Base-by-base conservation (phyloP, 768 basidiomycete species). In the Dacryopinax primogenitus region DNA sequence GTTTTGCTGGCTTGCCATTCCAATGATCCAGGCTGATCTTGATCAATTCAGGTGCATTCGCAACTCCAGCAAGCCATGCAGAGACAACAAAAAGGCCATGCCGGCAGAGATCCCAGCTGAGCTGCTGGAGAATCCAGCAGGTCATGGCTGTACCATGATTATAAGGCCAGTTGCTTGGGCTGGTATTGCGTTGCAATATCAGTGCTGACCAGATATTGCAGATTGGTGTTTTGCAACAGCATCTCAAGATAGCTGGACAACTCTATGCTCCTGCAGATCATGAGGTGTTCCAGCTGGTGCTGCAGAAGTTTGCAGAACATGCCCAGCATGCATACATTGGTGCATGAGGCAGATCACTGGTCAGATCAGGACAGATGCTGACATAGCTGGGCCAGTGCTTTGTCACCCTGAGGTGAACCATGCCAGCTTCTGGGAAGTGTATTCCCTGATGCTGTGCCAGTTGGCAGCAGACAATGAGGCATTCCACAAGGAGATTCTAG, bases 1-100 rank as follows among this genome's bases (percentile, higher is more conserved):
- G 0, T 81, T 81, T 47, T 72, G 72, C 0, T 81, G 76, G 75
- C 35, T 81, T 1, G 71, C 74, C 1, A 76, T 80, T 37, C 79
- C 78, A 0, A 78, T 72, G 72, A 64, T 81, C 13, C 80, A 81
- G 64, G 21, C 1, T 0, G 77, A 79, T 64, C 65, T 79, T 0
- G 74, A 81, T 63, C 63, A 34, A 0, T 80, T 71, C 62, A 65
- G 65, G 1, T 1, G 45, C 3, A 63, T 44, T 1, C 36, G 68
- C 30, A 78, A 78, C 37, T 47, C 32, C 15, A 73, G 66, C 0
- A 15, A 41, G 3, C 69, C 69, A n/a, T 70, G 73, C 0, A 65
- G 68, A 0, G 71, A 78, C 64, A 69, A 69, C 30, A 66, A 76
- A 63, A 81, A 80, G 63, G 33, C 77, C 2, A 68, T 80, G 0